A percentile compares a stretch with the other conserved stretches of the same genome.
These are phyloP conservation scores for Holtermannia corniformis DNA, from an alignment of 768 basidiomycete genomes.

Conservation along the genomic window DNA sequence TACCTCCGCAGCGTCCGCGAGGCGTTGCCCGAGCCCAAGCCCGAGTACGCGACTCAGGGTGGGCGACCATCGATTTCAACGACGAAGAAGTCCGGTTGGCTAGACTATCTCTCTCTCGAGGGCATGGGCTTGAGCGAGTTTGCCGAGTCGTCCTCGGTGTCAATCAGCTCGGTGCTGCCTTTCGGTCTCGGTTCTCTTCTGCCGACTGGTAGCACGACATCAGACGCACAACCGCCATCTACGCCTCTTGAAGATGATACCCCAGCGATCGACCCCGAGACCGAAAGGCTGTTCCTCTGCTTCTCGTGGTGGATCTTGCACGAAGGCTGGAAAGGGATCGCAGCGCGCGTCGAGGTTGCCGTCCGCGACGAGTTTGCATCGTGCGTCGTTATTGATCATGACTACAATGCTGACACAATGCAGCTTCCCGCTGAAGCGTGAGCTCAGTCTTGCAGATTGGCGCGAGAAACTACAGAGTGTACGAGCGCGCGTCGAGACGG, in stretches of 20 bases:
- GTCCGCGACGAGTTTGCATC: slow-evolving; percentile 77
- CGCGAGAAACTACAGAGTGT: slow-evolving; percentile 62
- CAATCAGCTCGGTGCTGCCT: slow-evolving; percentile 11
- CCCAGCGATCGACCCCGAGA: slow-evolving; percentile 47
- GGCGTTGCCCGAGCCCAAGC: slow-evolving; percentile 48
- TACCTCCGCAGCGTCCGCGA: slow-evolving; percentile 58
- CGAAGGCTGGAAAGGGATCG: slow-evolving; percentile 81
- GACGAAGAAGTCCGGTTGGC: slow-evolving; percentile 5
- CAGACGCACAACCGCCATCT: slow-evolving; percentile 16
- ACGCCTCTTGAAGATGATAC: slow-evolving; percentile 15
- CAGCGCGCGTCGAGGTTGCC: slow-evolving; percentile 58
- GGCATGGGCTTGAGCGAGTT: slow-evolving; percentile 19
- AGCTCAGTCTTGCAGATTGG: slow-evolving; percentile 61
- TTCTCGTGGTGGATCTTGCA: slow-evolving; percentile 89
- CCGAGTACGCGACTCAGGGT: slow-evolving; percentile 5
- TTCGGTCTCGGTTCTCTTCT: slow-evolving; percentile 10
- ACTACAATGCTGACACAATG: background rate
- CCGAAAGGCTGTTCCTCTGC: slow-evolving; percentile 70
- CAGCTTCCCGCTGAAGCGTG: slow-evolving; percentile 75
- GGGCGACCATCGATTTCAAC: background rate
- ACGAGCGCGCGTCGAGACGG: slow-evolving; percentile 62
- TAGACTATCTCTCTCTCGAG: slow-evolving; percentile 13
- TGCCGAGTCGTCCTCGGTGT: slow-evolving; percentile 9
- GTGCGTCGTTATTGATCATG: slow-evolving; percentile 46
- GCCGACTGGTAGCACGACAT: slow-evolving; percentile 34